Base-by-base conservation (phyloP, 140 eudicot species). In the Anethum foeniculum region DNA sequence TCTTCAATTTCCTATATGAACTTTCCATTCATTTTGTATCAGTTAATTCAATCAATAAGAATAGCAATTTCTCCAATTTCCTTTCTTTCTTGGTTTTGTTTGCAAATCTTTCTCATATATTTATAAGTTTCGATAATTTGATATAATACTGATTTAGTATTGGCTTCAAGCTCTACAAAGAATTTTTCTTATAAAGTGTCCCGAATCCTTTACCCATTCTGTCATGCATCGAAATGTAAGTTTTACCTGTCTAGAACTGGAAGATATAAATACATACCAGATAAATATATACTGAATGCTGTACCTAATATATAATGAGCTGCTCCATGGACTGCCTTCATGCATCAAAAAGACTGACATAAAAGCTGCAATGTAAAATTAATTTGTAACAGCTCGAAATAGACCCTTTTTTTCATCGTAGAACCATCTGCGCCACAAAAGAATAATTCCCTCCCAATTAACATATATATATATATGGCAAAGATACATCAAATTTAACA, bases 321-420 rank as follows among this genome's bases (percentile, higher is more conserved):
- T 39, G 75, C 38, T 27, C 67, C 68, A n/a, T 12, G 18, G 58
- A 8, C 38, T 68, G 68, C 82, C 36, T 34, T 46, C 82, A 68
- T 27, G 77, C 77, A 68, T 38, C 67, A 80, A 80, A 27, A 46
- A 16, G 46, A 79, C 32, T 25, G 75, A 43, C 21, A 28, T 67
- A 79, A 28, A 78, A 34, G 28, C 47, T 60, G 71, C 27, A 36
- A 25, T 19, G 46, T 6, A 32, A 12, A 64, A 78, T 77, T 83
- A 88, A 88, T 93, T 82, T 60, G 93, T 81, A 81, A 85, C 88
- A 52, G 87, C 95, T 71, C 91, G 95, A 79, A 88, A 88, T 58
- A 83, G 84, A 80, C 93, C 90, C 80, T 88, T 87, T 39, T 85
- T 51, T 88, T 90, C 93, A 87, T 92, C 96, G 71, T 84, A 92